Base-by-base conservation (phyloP, 345 rosid species). In the Fremontodendron californicum region DNA sequence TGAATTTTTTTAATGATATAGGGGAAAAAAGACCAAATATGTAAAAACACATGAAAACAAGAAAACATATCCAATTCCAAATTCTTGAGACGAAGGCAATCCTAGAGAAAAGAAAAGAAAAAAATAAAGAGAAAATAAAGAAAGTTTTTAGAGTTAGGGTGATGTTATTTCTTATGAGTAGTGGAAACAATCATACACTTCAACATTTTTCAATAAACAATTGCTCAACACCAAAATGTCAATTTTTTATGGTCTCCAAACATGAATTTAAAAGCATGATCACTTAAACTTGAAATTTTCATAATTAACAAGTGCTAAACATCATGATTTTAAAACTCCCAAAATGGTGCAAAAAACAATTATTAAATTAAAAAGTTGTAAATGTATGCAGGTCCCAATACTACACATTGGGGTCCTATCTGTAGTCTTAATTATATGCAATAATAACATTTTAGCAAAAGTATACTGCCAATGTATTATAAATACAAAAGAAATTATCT, bases 301-400 rank as follows among this genome's bases (percentile, higher is more conserved):
- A 62, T 62, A 42, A 62, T 62, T 62, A 62, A 49, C 49, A 9
- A 40, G 74, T 66, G 78, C 78, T 65, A 9, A 43, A 57, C 78
- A 75, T 67, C 71, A 75, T 66, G 72, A 74, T 74, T 57, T 67
- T 62, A 15, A 1, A 46, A 58, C 2, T 23, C 37, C 37, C 54
- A 49, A 75, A 23, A 4, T 45, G 23, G 18, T 58, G 48, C 63
- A 45, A 35, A 45, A 63, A 12, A 61, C 9, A 61, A 61, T 29
- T 13, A 62, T 2, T 62, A 31, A 62, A 62, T 54, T 31, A 62
- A 31, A 62, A 15, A 35, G 19, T 16, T 57, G 1, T 31, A 9
- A 62, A 33, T 18, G 21, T 31, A 35, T 16, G n/a, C 68, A 63
- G 15, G n/a, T 15, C 21, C 43, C n/a, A 63, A 63, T n/a, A 21